phyloP scores from a whole-genome alignment of 305 asterid species.

The Fraxinus nigra region DNA sequence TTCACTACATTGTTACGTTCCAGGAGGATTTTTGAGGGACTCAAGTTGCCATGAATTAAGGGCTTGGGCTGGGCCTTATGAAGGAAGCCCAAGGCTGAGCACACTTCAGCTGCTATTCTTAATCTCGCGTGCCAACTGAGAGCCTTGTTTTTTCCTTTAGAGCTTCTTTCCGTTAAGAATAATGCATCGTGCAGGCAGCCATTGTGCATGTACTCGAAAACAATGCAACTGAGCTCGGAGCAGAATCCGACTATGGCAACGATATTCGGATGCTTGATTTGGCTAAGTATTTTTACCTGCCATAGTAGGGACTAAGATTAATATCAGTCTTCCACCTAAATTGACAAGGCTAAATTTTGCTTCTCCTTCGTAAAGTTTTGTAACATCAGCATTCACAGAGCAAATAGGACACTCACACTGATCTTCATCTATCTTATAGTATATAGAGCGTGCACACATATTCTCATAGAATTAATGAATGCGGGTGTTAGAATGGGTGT shows the following conservation, averaged over 20 bases:
- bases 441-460: neutral
- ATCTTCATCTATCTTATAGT: neutral
- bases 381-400: neutral
- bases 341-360: neutral
- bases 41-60: conserved; percentile 54
- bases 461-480: neutral
- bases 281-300: conserved; percentile 54
- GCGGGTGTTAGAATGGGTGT: too few species aligned
- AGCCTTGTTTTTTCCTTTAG: conserved; percentile 26
- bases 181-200: conserved; percentile 54
- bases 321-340: neutral
- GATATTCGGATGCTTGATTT: conserved; percentile 53
- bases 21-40: conserved; percentile 58
- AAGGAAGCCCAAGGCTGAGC: conserved; percentile 58
- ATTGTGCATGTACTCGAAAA: conserved; percentile 55
- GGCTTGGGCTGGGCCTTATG: conserved; percentile 60
- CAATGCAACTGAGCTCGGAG: conserved; percentile 53
- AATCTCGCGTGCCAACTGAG: conserved; percentile 57
- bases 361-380: neutral
- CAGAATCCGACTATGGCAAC: conserved; percentile 63
- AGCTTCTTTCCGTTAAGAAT: conserved; percentile 37
- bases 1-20: conserved; percentile 47
- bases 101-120: conserved; percentile 56
- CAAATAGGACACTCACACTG: neutral
- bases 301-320: neutral